Base-by-base conservation (phyloP, 495 filamentous ascomycete genomes). In the Tetracladium setigerum region DNA sequence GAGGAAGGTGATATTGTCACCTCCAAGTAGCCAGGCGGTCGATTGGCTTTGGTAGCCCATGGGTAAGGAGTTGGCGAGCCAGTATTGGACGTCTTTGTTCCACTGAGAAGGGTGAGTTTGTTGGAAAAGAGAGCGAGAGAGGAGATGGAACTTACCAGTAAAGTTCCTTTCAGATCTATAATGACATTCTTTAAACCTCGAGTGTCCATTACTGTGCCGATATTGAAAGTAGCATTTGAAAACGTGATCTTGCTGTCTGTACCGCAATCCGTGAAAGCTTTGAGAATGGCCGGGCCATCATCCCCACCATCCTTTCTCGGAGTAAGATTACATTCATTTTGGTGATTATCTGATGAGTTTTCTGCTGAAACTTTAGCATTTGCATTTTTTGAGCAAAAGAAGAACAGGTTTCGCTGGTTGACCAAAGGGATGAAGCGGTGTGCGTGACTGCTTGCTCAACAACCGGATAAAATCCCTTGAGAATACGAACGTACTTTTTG, bases 1-100 rank as follows among this genome's bases (percentile, higher is more conserved):
- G 19, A 64, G 52, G 24, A 70, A 49, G 30, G 53, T 53, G 38
- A 73, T 60, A 19, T 68, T 68, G 22, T 60, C 59, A 3, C 72
- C 72, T 16, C 69, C 70, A 3, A 75, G 52, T n/a, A 66, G 52
- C 60, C 64, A 73, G 0, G 69, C 71, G 1, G 70, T 67, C 3
- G 67, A 70, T 47, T 72, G 69, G 41, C 72, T 68, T 49, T 74
- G 71, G 41, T 70, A 69, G 15, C 68, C 69, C 1, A 72, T 58
- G 0, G 59, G 54, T 27, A 71, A 57, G 32, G 62, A 67, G 50
- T 70, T 53, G 7, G 59, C 61, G 1, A 69, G 62, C 71, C 71
- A 73, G 52, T 74, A 74, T 3, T 47, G 33, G 3, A 70, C 66
- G 42, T 74, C 62, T 5, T 60, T 68, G 24, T 61, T 64, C 56